Evolutionary conservation across 2,329 filamentous ascomycete genomes (phyloP).

Genomic region (Chaetomium olivaceum): DNA sequence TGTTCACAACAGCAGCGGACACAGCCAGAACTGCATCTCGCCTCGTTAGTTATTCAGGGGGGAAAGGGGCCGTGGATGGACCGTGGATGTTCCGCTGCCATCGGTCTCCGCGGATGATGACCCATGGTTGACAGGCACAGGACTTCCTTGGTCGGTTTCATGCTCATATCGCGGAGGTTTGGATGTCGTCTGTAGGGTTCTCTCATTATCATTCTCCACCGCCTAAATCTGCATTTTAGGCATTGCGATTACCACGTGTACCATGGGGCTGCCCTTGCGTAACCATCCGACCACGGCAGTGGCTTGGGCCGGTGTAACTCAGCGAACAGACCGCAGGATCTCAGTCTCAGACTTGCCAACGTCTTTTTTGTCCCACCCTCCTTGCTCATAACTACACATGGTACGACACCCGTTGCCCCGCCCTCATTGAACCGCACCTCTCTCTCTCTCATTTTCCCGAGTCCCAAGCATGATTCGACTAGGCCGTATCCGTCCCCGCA

Average conservation of each 20-base stretch:
- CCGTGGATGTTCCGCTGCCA: background rate
- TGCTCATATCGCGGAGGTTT: background rate
- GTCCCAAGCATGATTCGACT: background rate
- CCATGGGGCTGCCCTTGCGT: background rate
- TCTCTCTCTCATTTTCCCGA: constrained; percentile 1
- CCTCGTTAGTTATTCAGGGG: background rate
- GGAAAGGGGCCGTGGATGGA: background rate
- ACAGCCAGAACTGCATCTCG: background rate
- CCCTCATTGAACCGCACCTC: background rate
- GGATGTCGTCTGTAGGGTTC: background rate
- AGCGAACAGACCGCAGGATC: constrained; percentile 14
- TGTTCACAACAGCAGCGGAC: background rate
- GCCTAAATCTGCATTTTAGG: background rate
- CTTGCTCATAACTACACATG: background rate
- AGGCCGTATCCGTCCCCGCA: background rate
- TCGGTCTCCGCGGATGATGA: background rate
- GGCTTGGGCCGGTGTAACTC: constrained; percentile 17
- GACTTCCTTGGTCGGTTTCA: background rate
- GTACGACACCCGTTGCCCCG: background rate
- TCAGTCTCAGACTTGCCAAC: constrained; percentile 8
- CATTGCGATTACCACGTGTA: constrained; percentile 9
- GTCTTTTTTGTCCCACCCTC: constrained; percentile 3
- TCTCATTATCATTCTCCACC: background rate
- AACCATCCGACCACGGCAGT: constrained; percentile 13
- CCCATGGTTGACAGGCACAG: background rate